Base-by-base conservation (phyloP, 441 rosid genomes). In the Kokia cookei region DNA sequence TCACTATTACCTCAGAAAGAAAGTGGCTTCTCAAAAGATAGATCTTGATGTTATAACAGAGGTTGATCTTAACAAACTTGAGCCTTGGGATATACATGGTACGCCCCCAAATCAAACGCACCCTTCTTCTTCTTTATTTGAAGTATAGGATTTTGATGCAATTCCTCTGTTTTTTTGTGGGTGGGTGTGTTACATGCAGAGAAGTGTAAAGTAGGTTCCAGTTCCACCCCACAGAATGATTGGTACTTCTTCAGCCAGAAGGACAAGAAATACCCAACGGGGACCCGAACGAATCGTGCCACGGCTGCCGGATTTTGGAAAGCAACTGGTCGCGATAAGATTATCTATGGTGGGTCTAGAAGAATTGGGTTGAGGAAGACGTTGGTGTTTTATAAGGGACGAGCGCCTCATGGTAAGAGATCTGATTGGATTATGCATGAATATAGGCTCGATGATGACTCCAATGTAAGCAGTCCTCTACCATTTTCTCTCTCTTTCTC, bases 351-450 rank as follows among this genome's bases (percentile, higher is more conserved):
- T n/a, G 81, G 93, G 13, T 82, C 84, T 58, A 79, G 74, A 45
- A 85, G 96, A 74, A 95, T 95, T 70, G 99, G 98, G 2, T 68
- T 93, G 79, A 90, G 99, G 80, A 95, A 95, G 85, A 95, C 99
- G 3, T 84, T 95, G 0, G 98, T 95, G 14, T 95, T 95, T 74
- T 95, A 95, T 74, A 86, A 86, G 63, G 99, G 99, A 63, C 77
- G 99, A 77, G 99, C 99, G 71, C 99, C 98, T 0, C 95, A 90
- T 10, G 99, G 99, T 7, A 91, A 89, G 76, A 95, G 93, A 83
- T 91, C 99, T 0, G 97, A 95, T 69, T 93, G 98, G 99, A 93
- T 95, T 78, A 95, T 95, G 99, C 98, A 95, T 70, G 99, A 95
- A 47, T 95, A 95, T 47, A 82, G 99, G 71, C 96, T 93, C 2